Base-by-base conservation (phyloP, 177 flowering plant species). In the Telopea speciosissima region DNA sequence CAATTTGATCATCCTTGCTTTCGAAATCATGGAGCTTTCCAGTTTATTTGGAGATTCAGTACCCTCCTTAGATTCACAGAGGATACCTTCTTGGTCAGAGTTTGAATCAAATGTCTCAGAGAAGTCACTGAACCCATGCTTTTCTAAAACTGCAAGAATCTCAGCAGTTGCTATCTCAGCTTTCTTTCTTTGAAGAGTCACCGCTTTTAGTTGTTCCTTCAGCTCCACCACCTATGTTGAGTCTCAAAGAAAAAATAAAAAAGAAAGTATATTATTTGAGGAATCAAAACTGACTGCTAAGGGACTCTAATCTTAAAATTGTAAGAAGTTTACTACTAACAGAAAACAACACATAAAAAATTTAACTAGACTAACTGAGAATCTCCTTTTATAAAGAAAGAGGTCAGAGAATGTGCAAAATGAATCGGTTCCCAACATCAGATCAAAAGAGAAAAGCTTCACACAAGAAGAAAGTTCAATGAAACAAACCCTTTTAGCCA, bases 141-240 rank as follows among this genome's bases (percentile, higher is more conserved):
- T 82, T 74, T 88, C 90, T 73, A 93, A 76, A 68, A 91, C 84
- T 25, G 90, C 84, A 72, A 91, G 88, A 78, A 93, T 89, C 81
- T 86, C 93, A 49, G 73, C 84, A 45, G 97, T 82, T 63, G 96
- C 92, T 78, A 83, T 85, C 82, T 91, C 96, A 49, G 97, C 93
- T 72, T 81, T 89, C 84, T 82, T 87, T 74, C 91, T 88, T 70
- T 91, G 92, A 25, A 84, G 78, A 73, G 88, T 78, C 56, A 86
- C 92, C 76, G 81, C 56, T 72, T 82, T 83, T 45, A 93, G 87
- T 69, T 91, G 90, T 58, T 93, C 91, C 85, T 93, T 96, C 25
- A 93, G 81, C 70, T 91, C 94, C 17, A 59, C 63, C 7, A 93
- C 96, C 98, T 93, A 69, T 56, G 54, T 65, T 62, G 60, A 62